phyloP scores from a whole-genome alignment of 2,329 filamentous ascomycete genomes.

The Emydomyces testavorans region DNA sequence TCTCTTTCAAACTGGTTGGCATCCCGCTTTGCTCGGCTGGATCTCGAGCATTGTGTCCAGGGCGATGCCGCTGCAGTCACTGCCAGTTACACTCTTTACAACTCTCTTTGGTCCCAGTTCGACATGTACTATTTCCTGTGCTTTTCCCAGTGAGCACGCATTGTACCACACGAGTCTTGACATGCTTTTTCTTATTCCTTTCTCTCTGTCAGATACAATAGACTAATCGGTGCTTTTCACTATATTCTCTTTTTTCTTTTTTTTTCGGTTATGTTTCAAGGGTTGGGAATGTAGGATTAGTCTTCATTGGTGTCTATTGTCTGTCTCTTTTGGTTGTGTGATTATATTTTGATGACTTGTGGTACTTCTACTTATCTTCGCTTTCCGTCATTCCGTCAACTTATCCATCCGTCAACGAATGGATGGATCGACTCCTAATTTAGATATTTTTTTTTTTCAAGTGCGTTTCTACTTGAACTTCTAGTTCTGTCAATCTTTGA shows the following conservation, averaged over 20 bases:
- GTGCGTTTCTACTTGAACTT: no score
- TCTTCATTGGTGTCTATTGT: background rate
- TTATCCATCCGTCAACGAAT: background rate
- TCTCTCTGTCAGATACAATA: background rate
- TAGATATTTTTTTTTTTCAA: no score
- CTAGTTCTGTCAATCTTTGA: no score
- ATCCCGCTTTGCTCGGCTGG: constrained; percentile 6
- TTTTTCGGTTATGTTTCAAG: background rate
- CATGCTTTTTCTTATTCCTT: background rate
- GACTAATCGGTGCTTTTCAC: background rate
- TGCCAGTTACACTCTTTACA: no score
- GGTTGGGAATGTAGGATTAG: background rate
- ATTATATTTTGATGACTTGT: background rate
- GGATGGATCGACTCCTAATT: background rate
- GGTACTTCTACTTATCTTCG: no score
- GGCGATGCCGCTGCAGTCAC: background rate
- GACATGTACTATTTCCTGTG: constrained; percentile 1
- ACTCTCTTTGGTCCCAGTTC: background rate
- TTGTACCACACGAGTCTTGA: background rate
- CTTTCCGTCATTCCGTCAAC: background rate
- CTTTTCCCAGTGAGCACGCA: constrained; percentile 5
- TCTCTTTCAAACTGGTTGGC: background rate
- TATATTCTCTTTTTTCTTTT: background rate
- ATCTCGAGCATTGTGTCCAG: background rate
- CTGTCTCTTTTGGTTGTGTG: background rate